Base-by-base conservation (phyloP, 257 asterid species). In the Rauvolfia tetraphylla region DNA sequence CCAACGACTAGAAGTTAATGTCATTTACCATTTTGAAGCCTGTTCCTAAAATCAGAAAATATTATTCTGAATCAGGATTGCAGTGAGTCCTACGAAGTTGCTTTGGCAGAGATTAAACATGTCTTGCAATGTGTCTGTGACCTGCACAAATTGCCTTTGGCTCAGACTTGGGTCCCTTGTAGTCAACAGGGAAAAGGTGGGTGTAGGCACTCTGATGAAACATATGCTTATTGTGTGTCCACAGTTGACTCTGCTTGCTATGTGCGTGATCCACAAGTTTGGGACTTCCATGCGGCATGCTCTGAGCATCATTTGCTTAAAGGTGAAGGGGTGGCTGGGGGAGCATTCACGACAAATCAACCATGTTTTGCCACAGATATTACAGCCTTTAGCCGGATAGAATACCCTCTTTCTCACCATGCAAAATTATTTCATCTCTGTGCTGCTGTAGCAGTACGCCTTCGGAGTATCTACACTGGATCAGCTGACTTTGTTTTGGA, bases 81-180 rank as follows among this genome's bases (percentile, higher is more conserved):
- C 78, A 83, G 82, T 12, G 90, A 90, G 79, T 75, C 90, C n/a
- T 90, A 90, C 90, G 90, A 81, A 69, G 81, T 79, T 33, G 91
- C 83, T 15, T 68, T 92, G 82, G 75, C 62, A 31, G 97, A 92
- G 89, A 89, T 92, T 68, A 84, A 74, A 72, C 81, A 85, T n/a
- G 89, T 87, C 36, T 61, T 92, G 83, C 84, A 75, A 84, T 83
- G 86, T 63, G 88, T 89, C 0, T 88, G 94, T 31, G 88, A 88
- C 70, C 46, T 86, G 4, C 90, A 88, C 81, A 83, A 84, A 76
- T 72, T 91, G 82, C 97, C 97, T 27, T 59, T 91, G 83, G 97
- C 92, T 51, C 97, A 92, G 85, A 85, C 91, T 46, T 92, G 97
- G 97, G 90, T 91, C 8, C 88, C 91, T 0, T 92, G 97, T 76